A percentile compares a stretch with the other conserved stretches of the same genome.
Evolutionary conservation across 208 protist species (phyloP).

Genomic region (Acanthamoeba healyi): DNA sequence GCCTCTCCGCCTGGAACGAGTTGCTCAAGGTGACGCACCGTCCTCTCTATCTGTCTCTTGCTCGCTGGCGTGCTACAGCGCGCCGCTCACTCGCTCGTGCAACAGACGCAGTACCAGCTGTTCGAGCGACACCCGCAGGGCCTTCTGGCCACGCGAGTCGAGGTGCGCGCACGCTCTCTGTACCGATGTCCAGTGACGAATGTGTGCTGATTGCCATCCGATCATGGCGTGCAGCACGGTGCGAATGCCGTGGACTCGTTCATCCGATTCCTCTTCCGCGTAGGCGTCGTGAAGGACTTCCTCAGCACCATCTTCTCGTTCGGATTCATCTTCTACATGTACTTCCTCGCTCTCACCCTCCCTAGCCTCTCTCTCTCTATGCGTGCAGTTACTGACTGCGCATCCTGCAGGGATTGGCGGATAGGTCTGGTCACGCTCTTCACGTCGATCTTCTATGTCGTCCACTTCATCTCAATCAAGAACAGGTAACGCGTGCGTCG

Average conservation of each 20-base stretch:
- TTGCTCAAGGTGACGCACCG: conserved; percentile 37
- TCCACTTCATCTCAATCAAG: conserved; percentile 48
- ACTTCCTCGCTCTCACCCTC: background rate
- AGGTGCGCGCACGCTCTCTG: background rate
- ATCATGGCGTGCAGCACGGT: background rate
- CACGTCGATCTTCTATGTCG: background rate
- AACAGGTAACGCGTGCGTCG: background rate
- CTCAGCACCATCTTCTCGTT: conserved; percentile 16
- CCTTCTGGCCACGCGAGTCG: background rate
- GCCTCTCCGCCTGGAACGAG: background rate
- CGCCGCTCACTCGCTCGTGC: background rate
- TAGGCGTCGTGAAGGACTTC: conserved; percentile 19
- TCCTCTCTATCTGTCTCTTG: too few species aligned
- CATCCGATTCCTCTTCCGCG: conserved; percentile 46
- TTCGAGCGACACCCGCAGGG: conserved; percentile 39
- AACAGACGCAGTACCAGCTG: conserved; percentile 27
- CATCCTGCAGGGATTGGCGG: background rate
- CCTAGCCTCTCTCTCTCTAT: background rate
- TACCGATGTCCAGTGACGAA: too few species aligned
- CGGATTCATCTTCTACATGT: conserved; percentile 19
- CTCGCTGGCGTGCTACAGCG: too few species aligned
- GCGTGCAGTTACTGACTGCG: background rate
- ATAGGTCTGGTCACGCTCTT: conserved; percentile 16
- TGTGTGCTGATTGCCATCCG: too few species aligned
- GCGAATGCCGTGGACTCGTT: conserved; percentile 3